Base-by-base conservation (phyloP, 768 basidiomycete species). In the Lentinula edodes region DNA sequence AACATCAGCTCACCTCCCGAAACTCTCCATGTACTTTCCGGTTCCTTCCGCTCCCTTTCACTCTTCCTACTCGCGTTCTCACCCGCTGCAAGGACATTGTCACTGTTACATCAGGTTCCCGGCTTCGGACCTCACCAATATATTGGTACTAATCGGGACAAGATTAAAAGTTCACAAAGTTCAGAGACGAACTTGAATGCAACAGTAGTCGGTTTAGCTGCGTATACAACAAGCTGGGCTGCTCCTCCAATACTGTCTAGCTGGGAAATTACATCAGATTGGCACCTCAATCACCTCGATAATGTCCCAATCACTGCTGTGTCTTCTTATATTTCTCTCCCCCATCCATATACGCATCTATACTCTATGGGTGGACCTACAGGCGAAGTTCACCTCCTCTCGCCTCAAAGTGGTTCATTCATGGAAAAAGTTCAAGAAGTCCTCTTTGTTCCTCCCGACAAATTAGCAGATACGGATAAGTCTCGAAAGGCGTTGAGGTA, bases 81-180 rank as follows among this genome's bases (percentile, higher is more conserved):
- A 2, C 79, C 82, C 0, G 61, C 71, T 0, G 72, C 74, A 39
- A 70, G 74, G 5, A 73, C 76, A 0, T 69, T 84, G 32, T 68
- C 72, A 6, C 72, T 78, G 38, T 69, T 80, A 0, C 74, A 78
- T 62, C 76, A 74, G 0, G 66, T 82, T 23, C 72, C 74, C 61
- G 80, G 75, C 0, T 78, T 75, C 65, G 81, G 81, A 8, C 82
- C 83, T 0, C 81, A 84, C 62, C 82, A 83, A 57, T 83, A 83
- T 66, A 70, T 84, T 3, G 76, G 77, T 0, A 63, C 73, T 4
- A 77, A 76, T 62, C 64, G 71, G 3, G 63, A 61, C n/a, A 76
- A 70, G 51, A 68, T 74, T 41, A 63, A 20, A 36, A 20, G 38
- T 38, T 23, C 28, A 9, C 39, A 38, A n/a, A 13, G 23, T 9